phyloP scores from a whole-genome alignment of 2,329 filamentous ascomycete genomes.

The Fusarium sp. region DNA sequence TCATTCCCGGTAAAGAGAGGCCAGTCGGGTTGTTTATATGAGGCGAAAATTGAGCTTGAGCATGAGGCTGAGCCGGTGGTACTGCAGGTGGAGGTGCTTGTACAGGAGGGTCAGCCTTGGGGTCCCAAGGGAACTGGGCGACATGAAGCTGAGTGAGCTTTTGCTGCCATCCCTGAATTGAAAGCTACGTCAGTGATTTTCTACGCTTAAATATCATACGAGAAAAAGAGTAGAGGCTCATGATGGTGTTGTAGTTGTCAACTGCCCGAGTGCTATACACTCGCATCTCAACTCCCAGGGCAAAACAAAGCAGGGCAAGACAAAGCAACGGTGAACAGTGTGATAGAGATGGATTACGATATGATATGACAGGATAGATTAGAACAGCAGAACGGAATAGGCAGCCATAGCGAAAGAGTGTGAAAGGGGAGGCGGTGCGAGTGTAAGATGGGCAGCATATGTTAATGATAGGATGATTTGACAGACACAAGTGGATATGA shows the following conservation, averaged over 20 bases:
- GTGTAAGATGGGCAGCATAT: conserved; percentile 15
- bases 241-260: too few species aligned
- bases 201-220: not conserved
- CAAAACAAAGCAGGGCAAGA: too few species aligned
- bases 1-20: conserved; percentile 51
- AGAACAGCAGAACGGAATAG: not conserved
- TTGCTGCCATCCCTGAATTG: conserved; percentile 86
- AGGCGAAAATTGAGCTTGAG: conserved; percentile 52
- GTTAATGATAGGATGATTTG: conserved; percentile 27
- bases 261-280: not conserved
- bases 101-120: conserved; percentile 75
- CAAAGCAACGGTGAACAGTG: too few species aligned
- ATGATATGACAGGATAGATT: not conserved
- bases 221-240: too few species aligned
- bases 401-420: conserved; percentile 1
- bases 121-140: conserved; percentile 95
- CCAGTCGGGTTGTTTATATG: conserved; percentile 45
- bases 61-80: conserved; percentile 45
- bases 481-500: conserved; percentile 29
- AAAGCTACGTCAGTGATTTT: conserved; percentile 42
- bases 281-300: not conserved
- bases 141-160: conserved; percentile 88
- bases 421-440: conserved; percentile 17
- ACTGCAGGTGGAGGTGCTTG: conserved; percentile 51
- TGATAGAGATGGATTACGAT: not conserved